Evolutionary conservation across 129 eudicot genomes (phyloP).

Genomic region (Chrysanthemum makinoi): DNA sequence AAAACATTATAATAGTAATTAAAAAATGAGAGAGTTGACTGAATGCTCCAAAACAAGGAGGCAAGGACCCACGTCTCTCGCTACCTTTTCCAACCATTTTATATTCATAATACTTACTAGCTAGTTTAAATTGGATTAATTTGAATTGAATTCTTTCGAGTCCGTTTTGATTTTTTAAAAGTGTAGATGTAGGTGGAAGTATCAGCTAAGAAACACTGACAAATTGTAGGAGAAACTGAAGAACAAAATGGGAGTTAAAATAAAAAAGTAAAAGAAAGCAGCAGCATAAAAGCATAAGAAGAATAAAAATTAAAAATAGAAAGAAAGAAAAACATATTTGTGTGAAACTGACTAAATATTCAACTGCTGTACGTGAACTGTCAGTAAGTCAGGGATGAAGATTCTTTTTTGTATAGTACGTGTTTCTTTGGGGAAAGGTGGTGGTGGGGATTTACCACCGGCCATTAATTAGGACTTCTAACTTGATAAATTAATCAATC

Average conservation of each 20-base stretch:
- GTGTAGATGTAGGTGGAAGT: constrained; percentile 24
- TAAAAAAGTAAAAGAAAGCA: background rate
- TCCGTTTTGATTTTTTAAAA: background rate
- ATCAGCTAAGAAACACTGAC: constrained; percentile 27
- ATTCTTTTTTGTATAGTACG: constrained; percentile 27
- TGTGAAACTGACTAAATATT: constrained; percentile 33
- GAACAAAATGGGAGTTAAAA: constrained; percentile 34
- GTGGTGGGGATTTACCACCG: constrained; percentile 39
- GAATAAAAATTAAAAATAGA: constrained; percentile 3
- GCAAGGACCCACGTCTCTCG: constrained; percentile 88
- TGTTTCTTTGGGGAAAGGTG: constrained; percentile 34
- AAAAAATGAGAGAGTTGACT: constrained; percentile 36
- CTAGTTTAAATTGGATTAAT: too few species aligned
- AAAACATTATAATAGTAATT: constrained; percentile 17
- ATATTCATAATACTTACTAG: background rate
- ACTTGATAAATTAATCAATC: background rate
- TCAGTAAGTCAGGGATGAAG: constrained; percentile 32
- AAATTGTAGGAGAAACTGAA: constrained; percentile 24
- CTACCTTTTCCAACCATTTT: constrained; percentile 41
- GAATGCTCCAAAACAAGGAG: constrained; percentile 55
- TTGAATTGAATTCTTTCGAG: too few species aligned
- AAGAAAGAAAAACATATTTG: constrained; percentile 21
- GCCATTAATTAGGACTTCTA: constrained; percentile 29
- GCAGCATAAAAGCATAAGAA: constrained; percentile 28
- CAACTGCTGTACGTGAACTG: constrained; percentile 28